Evolutionary conservation across 2,329 filamentous ascomycete genomes (phyloP).

Genomic region (Corynespora cassiicola): DNA sequence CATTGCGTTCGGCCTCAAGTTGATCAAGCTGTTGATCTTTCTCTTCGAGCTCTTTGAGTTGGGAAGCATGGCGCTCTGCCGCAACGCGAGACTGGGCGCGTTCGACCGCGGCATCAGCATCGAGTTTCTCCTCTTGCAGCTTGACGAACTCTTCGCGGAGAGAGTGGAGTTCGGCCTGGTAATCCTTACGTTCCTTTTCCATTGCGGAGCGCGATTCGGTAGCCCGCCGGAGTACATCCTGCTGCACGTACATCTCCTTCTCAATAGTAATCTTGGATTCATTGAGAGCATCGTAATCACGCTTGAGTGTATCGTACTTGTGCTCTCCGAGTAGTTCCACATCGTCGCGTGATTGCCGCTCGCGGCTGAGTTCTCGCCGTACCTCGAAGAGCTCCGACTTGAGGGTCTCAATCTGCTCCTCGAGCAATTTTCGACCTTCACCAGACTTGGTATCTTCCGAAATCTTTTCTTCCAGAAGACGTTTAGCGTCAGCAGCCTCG

Average conservation of each 20-base stretch:
- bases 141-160: slow-evolving; percentile 84
- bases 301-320: slow-evolving; percentile 80
- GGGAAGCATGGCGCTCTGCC: slow-evolving; percentile 77
- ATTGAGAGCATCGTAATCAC: slow-evolving; percentile 85
- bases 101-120: slow-evolving; percentile 82
- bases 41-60: slow-evolving; percentile 80
- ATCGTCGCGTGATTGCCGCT: slow-evolving; percentile 92
- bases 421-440: slow-evolving; percentile 80
- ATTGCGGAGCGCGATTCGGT: slow-evolving; percentile 80
- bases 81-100: slow-evolving; percentile 78
- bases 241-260: slow-evolving; percentile 95
- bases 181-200: slow-evolving; percentile 88
- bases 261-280: slow-evolving; percentile 97
- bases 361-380: slow-evolving; percentile 87
- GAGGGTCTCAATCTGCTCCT: slow-evolving; percentile 85
- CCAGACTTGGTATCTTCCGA: slow-evolving; percentile 86
- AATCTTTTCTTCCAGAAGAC: slow-evolving; percentile 83
- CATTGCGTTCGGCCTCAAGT: slow-evolving; percentile 78
- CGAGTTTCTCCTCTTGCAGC: slow-evolving; percentile 83
- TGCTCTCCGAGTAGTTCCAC: slow-evolving; percentile 90
- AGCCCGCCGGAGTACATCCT: slow-evolving; percentile 86
- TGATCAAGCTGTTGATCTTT: slow-evolving; percentile 78
- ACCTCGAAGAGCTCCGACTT: slow-evolving; percentile 85
- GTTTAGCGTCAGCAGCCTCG: slow-evolving; percentile 87
- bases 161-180: slow-evolving; percentile 82